A percentile compares a stretch with the other conserved stretches of the same genome.
Evolutionary conservation across 2,329 filamentous ascomycete genomes (phyloP).

Genomic region (Nannizziopsis barbatae): DNA sequence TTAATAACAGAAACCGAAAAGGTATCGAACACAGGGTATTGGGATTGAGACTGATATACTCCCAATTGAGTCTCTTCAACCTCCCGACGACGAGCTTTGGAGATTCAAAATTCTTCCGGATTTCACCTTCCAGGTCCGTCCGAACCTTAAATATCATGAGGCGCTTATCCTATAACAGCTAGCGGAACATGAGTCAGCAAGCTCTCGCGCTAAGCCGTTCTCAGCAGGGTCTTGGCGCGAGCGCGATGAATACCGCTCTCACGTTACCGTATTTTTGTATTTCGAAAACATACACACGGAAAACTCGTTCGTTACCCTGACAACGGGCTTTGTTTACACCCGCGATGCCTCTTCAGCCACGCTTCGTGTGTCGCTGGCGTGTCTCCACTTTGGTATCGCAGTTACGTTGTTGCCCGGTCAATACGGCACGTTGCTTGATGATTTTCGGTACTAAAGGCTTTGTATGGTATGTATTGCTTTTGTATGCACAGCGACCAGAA

Average conservation of each 20-base stretch:
- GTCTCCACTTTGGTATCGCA: constrained; percentile 3
- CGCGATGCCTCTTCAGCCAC: background rate
- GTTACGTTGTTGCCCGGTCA: constrained; percentile 11
- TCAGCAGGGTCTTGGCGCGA: background rate
- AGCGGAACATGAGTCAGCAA: background rate
- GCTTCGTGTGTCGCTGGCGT: background rate
- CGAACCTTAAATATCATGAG: no score
- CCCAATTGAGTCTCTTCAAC: no score
- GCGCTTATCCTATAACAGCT: no score
- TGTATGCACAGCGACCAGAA: constrained; percentile 8
- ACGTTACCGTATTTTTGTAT: constrained; percentile 11
- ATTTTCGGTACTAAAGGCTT: constrained; percentile 7
- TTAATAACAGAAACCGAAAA: no score
- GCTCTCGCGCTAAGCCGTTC: background rate
- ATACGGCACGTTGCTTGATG: background rate
- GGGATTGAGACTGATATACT: no score
- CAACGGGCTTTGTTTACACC: constrained; percentile 13
- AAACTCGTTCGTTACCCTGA: constrained; percentile 7
- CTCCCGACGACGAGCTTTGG: no score
- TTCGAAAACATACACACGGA: constrained; percentile 6
- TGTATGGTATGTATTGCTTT: constrained; percentile 5
- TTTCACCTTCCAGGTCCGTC: no score
- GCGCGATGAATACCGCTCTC: constrained; percentile 5
- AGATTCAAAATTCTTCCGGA: no score
- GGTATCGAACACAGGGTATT: no score